These are phyloP conservation scores for Leishmania turanica DNA, from an alignment of 208 protist genomes.

Conservation along the genomic window DNA sequence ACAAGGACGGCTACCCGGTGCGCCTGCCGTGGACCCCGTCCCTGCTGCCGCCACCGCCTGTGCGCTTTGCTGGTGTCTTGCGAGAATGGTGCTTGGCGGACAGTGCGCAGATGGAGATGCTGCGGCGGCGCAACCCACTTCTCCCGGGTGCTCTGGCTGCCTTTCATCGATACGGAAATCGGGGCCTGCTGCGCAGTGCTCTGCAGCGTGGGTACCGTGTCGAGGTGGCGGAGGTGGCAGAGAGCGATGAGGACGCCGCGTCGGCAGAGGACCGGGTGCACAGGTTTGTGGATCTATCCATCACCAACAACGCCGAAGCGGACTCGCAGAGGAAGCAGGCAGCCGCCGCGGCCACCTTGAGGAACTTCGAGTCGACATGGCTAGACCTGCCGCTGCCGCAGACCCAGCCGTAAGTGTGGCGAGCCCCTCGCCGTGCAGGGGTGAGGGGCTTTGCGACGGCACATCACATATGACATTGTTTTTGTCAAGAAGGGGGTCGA, in stretches of 20 bases:
- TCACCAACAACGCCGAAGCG: background rate
- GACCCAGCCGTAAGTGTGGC: background rate
- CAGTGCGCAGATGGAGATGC: slow-evolving; percentile 24
- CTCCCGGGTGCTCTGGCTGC: slow-evolving; percentile 50
- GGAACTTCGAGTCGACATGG: slow-evolving; percentile 60
- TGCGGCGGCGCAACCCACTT: slow-evolving; percentile 44
- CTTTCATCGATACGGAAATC: slow-evolving; percentile 65
- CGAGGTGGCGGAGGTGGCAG: slow-evolving; percentile 26
- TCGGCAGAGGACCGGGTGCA: slow-evolving; percentile 15
- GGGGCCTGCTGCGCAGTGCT: slow-evolving; percentile 60
- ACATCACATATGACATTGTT: too few relatives aligned
- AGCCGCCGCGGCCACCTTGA: slow-evolving; percentile 18
- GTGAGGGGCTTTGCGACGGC: background rate
- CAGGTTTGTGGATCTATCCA: slow-evolving; percentile 5
- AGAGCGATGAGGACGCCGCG: background rate
- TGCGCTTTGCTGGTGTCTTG: slow-evolving; percentile 25
- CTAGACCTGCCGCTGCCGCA: slow-evolving; percentile 47
- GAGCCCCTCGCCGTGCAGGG: background rate
- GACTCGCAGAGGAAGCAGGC: background rate
- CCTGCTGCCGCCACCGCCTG: slow-evolving; percentile 24
- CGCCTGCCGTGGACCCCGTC: background rate
- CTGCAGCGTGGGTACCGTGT: slow-evolving; percentile 57
- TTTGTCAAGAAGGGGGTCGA: background rate
- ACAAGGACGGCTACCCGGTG: slow-evolving; percentile 28
- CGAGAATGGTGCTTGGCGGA: slow-evolving; percentile 8